These are phyloP conservation scores for Leccinum pachyderme DNA, from an alignment of 1,284 basidiomycete genomes.

Conservation along the genomic window DNA sequence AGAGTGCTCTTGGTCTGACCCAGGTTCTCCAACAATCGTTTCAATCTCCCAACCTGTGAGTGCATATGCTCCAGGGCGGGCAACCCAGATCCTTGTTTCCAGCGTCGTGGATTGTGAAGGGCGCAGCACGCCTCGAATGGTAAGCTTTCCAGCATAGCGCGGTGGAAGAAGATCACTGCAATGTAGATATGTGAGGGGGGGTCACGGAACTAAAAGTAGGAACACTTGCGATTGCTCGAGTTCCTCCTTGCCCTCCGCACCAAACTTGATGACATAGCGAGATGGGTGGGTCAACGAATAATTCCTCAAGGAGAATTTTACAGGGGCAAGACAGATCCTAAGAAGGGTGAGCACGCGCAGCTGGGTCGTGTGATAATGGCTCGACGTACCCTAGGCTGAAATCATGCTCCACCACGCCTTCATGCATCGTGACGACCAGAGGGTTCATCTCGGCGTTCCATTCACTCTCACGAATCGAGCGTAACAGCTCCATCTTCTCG, in stretches of 20 bases:
- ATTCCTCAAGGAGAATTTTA: constrained; percentile 66
- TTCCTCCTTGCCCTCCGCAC: constrained; percentile 19
- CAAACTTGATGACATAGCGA: constrained; percentile 53
- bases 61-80: constrained; percentile 62
- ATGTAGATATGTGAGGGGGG: constrained; percentile 8
- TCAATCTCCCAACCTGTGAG: constrained; percentile 64
- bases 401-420: constrained; percentile 52
- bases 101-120: constrained; percentile 48
- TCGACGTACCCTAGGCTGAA: constrained; percentile 60
- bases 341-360: constrained; percentile 11
- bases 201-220: not conserved
- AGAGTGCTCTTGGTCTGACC: constrained; percentile 8
- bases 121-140: constrained; percentile 53
- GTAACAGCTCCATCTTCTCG: constrained; percentile 64
- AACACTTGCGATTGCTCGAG: constrained; percentile 38
- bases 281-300: constrained; percentile 59
- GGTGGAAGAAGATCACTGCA: constrained; percentile 45
- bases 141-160: constrained; percentile 58
- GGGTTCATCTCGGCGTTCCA: constrained; percentile 84
- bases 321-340: constrained; percentile 57
- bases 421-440: constrained; percentile 47
- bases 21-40: constrained; percentile 53
- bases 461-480: constrained; percentile 64
- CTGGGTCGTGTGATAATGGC: not conserved
- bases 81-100: constrained; percentile 53